Conservation (phyloP, 805 yeast species). For the Grigorovia jiainica region DNA sequence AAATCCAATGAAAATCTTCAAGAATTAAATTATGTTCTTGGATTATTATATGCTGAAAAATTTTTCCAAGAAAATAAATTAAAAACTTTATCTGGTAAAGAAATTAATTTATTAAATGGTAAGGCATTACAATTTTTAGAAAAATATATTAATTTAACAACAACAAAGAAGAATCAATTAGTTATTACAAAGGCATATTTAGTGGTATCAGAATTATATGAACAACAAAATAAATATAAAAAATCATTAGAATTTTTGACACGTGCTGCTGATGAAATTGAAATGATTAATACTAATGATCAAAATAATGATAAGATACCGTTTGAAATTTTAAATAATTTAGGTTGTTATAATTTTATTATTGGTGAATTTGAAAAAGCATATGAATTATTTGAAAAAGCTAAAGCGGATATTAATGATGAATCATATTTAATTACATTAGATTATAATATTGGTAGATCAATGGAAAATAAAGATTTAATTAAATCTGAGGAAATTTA, state of each 20-base stretch:
- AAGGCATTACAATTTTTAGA: conserved; percentile 61
- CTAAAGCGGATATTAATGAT: conserved; percentile 27
- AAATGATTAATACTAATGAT: conserved; percentile 17
- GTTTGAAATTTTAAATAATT: conserved; percentile 62
- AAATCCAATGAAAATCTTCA: conserved; percentile 57
- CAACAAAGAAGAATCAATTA: conserved; percentile 46
- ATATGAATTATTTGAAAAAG: conserved; percentile 41
- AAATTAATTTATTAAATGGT: conserved; percentile 20
- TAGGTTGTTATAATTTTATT: conserved; percentile 73
- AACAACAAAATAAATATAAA: conserved; percentile 48
- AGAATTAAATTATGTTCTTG: conserved; percentile 70
- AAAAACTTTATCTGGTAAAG: conserved; percentile 13
- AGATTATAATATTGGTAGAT: conserved; percentile 69
- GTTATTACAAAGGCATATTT: conserved; percentile 56
- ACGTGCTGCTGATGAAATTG: conserved; percentile 46
- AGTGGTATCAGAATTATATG: conserved; percentile 61
- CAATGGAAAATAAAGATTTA: conserved; percentile 40
- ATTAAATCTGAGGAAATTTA: conserved; percentile 33
- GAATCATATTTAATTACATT: conserved; percentile 35
- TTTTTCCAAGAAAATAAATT: conserved; percentile 17
- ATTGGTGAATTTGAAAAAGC: conserved; percentile 55
- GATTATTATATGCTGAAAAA: conserved; percentile 58
- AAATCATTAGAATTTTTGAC: conserved; percentile 57
- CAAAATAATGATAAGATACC: conserved; percentile 29
- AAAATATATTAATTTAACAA: conserved; percentile 55